Evolutionary conservation across 176 grass and related monocot species (phyloP).

Genomic region (Canna indica): DNA sequence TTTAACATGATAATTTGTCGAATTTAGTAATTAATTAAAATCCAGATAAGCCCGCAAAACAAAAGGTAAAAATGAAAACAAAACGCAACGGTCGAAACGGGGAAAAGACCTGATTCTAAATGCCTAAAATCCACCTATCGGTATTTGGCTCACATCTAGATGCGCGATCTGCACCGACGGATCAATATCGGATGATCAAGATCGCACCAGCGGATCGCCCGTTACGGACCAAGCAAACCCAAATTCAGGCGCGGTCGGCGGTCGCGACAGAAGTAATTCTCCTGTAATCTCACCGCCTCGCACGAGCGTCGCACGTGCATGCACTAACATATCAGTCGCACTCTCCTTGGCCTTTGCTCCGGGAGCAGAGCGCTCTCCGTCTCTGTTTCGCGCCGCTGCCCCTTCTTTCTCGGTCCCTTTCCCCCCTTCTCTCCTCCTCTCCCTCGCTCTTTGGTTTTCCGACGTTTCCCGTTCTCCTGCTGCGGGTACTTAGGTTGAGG

Average conservation of each 20-base stretch:
- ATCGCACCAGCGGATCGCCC: neutral
- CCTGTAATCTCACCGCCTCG: neutral
- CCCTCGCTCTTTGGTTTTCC: neutral
- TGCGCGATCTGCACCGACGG: neutral
- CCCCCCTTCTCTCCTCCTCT: no score
- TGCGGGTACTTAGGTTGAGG: slow-evolving; percentile 12
- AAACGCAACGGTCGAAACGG: slow-evolving; percentile 11
- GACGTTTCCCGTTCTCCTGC: neutral
- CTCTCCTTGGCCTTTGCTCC: neutral
- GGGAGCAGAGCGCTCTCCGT: neutral
- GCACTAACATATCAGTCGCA: neutral
- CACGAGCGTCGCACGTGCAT: slow-evolving; percentile 7
- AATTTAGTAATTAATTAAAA: no score
- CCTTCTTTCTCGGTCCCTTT: neutral
- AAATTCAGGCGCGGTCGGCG: no score
- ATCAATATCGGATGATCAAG: neutral
- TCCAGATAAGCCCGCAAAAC: no score
- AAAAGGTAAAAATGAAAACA: no score
- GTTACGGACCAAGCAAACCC: no score
- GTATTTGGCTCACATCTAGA: neutral
- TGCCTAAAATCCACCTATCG: neutral
- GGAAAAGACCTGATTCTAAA: neutral
- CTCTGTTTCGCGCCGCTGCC: neutral
- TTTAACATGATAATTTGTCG: no score
- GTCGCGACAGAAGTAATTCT: neutral